Percentiles rank a stretch among this genome's conserved stretches.
phyloP scores from a whole-genome alignment of 169 alveolate species.

The Cyclospora cayetanensis region DNA sequence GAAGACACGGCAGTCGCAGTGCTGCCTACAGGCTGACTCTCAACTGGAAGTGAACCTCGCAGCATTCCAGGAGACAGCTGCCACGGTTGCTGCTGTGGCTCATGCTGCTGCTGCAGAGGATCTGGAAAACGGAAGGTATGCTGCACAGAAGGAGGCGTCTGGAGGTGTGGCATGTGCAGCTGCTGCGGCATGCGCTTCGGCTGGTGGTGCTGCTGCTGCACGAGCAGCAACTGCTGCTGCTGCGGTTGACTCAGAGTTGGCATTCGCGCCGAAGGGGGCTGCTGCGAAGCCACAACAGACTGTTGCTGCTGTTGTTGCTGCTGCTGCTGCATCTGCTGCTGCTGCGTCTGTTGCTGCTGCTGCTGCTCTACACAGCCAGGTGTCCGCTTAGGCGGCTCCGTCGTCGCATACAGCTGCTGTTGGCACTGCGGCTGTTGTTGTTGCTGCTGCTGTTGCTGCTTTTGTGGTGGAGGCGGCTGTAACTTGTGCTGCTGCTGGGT shows the following conservation, averaged over 20 bases:
- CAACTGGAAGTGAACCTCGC: background rate
- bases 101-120: background rate
- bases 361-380: background rate
- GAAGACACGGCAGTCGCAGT: background rate
- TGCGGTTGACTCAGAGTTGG: background rate
- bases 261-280: background rate
- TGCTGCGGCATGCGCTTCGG: background rate
- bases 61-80: slow-evolving; percentile 13
- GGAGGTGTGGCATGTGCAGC: background rate
- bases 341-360: background rate
- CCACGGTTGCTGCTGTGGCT: slow-evolving; percentile 48
- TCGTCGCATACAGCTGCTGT: background rate
- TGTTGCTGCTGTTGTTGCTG: background rate
- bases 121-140: background rate
- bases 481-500: no score
- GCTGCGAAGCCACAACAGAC: background rate
- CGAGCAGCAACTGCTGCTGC: background rate
- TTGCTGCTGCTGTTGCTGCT: no score
- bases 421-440: background rate
- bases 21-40: no score
- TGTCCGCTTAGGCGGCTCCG: background rate
- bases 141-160: slow-evolving; percentile 5
- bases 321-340: background rate
- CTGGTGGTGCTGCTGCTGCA: slow-evolving; percentile 1
- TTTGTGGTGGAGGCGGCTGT: background rate